These are phyloP conservation scores for Limonium bicolor DNA, from an alignment of 148 eudicot species.

Conservation along the genomic window DNA sequence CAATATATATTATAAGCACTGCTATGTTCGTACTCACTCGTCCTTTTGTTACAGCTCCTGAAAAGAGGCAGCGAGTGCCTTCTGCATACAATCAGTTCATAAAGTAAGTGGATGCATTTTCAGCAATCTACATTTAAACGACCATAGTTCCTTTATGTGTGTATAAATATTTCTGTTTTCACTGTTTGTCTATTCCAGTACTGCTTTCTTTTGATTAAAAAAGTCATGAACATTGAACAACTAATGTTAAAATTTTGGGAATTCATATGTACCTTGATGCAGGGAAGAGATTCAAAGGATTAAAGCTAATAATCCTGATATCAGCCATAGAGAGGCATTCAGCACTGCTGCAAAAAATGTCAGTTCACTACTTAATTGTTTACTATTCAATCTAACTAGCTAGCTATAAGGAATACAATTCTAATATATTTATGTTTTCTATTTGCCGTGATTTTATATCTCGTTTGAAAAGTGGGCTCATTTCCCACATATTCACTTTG, in stretches of 20 bases:
- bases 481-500: conserved; percentile 7
- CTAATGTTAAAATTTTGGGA: neutral
- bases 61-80: conserved; percentile 6
- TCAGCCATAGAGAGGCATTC: conserved; percentile 5
- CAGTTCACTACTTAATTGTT: neutral
- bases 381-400: neutral
- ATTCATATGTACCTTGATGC: neutral
- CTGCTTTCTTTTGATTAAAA: neutral
- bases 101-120: neutral
- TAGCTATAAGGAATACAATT: neutral
- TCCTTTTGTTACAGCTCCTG: conserved; percentile 3
- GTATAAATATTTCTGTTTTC: neutral
- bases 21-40: neutral
- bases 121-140: neutral
- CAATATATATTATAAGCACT: too few species aligned
- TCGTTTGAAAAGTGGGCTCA: conserved; percentile 4
- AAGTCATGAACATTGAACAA: neutral
- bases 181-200: neutral
- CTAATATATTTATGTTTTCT: neutral
- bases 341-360: conserved; percentile 9
- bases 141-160: neutral
- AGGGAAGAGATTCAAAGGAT: conserved; percentile 9
- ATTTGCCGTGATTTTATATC: neutral
- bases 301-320: conserved; percentile 3
- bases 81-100: conserved; percentile 9